Base-by-base conservation (phyloP, 352 stramenopile genomes). In the Phytophthora constricta region DNA sequence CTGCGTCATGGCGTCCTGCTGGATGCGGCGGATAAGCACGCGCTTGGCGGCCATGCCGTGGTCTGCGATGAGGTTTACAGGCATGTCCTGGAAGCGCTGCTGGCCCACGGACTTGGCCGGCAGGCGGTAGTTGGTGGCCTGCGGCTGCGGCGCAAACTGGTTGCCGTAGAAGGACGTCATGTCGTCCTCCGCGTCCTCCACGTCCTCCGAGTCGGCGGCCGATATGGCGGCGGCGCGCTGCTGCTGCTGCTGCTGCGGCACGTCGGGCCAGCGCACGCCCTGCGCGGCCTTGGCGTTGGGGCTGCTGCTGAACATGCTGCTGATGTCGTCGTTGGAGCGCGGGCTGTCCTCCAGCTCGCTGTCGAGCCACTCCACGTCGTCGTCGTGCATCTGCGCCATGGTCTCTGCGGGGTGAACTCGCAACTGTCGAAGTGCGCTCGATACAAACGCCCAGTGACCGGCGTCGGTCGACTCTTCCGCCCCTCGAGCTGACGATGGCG, bases 1-100 rank as follows among this genome's bases (percentile, higher is more conserved):
- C 70, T 91, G 84, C 67, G 86, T 89, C 74, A 95, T 82, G 34
- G 84, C 90, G 66, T 92, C 83, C 58, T 93, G 78, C 49, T 92
- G 82, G 62, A 95, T 91, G 58, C 74, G 73, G 11, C 77, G 84
- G 39, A 94, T 79, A 52, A 95, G 71, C 50, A 86, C 51, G 20
- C 83, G 83, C 76, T 94, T 95, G 46, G 84, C 67, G 27, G 83
- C 83, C 31, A 77, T 48, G 14, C 76, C 82, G 42, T 76, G 67
- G 52, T 91, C 80, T 17, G 81, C 76, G 45, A 88, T 73, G 39
- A 90, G 76, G 5, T 72, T 68, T 22, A 88, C 72, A 2, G 81
- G 84, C 58, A 90, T 74, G 51, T 90, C 79, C 26, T 83, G 80
- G 62, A 88, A 86, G 58, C 61, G 71, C 45, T 68, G 60, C 42